These are phyloP conservation scores for Dictyostelium discoideum DNA, from an alignment of 78 protist species.

Conservation along the genomic window DNA sequence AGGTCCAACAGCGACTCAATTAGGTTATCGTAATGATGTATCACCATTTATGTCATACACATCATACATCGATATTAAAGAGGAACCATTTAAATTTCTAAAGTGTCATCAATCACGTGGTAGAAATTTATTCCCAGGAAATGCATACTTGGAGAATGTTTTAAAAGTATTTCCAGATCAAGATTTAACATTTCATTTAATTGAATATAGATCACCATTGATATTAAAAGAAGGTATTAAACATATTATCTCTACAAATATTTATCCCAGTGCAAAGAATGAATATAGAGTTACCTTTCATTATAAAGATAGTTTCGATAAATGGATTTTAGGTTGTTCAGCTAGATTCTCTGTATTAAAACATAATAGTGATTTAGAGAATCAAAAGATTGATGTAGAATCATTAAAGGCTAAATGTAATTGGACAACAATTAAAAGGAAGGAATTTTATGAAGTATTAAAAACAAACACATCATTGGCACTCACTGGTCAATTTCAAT, in stretches of 20 bases:
- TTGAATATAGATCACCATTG: constrained; percentile 33
- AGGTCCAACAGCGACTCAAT: background rate
- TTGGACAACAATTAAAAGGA: background rate
- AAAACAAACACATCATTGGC: background rate
- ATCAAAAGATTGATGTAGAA: background rate
- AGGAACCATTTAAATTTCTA: constrained; percentile 28
- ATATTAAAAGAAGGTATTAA: background rate
- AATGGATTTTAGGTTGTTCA: background rate
- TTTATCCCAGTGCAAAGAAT: background rate
- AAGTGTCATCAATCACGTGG: constrained; percentile 35
- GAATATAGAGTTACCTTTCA: background rate
- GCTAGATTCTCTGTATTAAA: background rate
- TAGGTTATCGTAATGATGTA: background rate
- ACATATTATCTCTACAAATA: background rate
- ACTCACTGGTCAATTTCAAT: background rate
- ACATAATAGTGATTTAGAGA: background rate
- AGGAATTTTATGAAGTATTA: background rate
- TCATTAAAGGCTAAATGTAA: background rate
- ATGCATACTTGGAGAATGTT: constrained; percentile 26
- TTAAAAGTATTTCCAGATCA: background rate
- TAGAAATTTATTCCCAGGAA: constrained; percentile 23
- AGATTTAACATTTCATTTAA: background rate
- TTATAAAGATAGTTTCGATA: background rate
- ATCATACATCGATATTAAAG: background rate
- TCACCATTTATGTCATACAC: background rate